Evolutionary conservation across 1,139 yeast species (phyloP).

Genomic region (Kluyveromyces marxianus): DNA sequence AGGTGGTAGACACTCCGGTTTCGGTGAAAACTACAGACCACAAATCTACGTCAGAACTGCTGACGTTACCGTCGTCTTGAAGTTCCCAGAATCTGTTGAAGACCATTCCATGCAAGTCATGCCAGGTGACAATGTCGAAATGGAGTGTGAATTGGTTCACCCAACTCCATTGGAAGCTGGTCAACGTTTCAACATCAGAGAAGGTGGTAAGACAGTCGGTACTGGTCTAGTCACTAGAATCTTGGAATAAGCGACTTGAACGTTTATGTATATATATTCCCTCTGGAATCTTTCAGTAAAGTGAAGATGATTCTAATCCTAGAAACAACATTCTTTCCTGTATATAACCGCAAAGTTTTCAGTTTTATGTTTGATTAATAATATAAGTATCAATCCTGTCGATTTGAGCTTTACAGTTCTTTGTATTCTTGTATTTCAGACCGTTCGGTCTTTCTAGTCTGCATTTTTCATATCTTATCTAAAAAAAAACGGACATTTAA

Average conservation of each 20-base stretch:
- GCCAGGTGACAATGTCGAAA: constrained; percentile 98
- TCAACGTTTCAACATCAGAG: constrained; percentile 98
- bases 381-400: background rate
- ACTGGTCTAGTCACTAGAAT: constrained; percentile 96
- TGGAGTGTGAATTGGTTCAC: constrained; percentile 84
- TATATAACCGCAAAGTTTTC: background rate
- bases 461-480: too few relatives aligned
- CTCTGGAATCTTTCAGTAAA: background rate
- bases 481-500: too few relatives aligned
- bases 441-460: too few relatives aligned
- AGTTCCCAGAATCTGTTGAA: constrained; percentile 84
- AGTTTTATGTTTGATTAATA: background rate
- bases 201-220: constrained; percentile 99
- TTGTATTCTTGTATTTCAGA: background rate
- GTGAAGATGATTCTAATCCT: background rate
- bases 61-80: constrained; percentile 85
- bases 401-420: background rate
- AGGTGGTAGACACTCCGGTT: constrained; percentile 99
- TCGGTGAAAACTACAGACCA: constrained; percentile 96
- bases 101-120: constrained; percentile 85
- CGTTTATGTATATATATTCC: background rate
- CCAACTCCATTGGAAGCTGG: constrained; percentile 94
- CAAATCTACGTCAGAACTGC: constrained; percentile 96
- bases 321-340: background rate
- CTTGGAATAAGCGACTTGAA: constrained; percentile 40